A percentile compares a stretch with the other conserved stretches of the same genome.
These are phyloP conservation scores for Cryphonectria naterciae DNA, from an alignment of 2,329 filamentous ascomycete genomes.

Conservation along the genomic window DNA sequence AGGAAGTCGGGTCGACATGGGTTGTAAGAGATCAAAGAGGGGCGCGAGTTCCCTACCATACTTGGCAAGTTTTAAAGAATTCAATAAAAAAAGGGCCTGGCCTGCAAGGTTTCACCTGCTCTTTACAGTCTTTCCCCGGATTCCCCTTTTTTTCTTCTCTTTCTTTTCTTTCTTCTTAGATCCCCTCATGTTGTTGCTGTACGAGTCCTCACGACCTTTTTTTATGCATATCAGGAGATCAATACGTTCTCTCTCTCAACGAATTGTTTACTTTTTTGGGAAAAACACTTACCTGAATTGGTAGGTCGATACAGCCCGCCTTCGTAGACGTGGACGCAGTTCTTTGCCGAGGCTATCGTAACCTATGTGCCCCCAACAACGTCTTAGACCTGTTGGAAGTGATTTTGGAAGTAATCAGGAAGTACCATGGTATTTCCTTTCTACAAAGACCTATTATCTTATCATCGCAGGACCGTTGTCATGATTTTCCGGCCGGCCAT, in stretches of 20 bases:
- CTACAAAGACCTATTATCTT: no score
- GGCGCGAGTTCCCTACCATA: neutral
- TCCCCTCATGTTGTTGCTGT: neutral
- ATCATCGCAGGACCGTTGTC: neutral
- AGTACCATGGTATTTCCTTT: neutral
- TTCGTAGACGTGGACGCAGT: neutral
- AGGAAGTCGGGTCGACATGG: constrained; percentile 11
- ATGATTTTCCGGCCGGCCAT: neutral
- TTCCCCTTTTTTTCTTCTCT: neutral
- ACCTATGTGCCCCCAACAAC: neutral
- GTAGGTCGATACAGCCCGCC: neutral
- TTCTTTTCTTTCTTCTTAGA: neutral
- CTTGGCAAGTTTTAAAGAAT: neutral
- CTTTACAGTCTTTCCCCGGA: constrained; percentile 3
- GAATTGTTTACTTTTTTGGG: neutral
- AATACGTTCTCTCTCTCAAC: neutral
- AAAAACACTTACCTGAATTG: neutral
- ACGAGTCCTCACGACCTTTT: neutral
- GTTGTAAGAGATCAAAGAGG: neutral
- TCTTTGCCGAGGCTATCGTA: neutral
- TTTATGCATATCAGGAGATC: neutral
- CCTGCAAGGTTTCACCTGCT: neutral
- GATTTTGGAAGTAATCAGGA: no score
- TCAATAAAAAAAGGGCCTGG: neutral
- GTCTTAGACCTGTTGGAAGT: neutral